Evolutionary conservation across 192 early-diverging fungal genomes (phyloP), one percentile per base, ranked within the genome.

Genomic region (Rhizophagus prolifer): DNA sequence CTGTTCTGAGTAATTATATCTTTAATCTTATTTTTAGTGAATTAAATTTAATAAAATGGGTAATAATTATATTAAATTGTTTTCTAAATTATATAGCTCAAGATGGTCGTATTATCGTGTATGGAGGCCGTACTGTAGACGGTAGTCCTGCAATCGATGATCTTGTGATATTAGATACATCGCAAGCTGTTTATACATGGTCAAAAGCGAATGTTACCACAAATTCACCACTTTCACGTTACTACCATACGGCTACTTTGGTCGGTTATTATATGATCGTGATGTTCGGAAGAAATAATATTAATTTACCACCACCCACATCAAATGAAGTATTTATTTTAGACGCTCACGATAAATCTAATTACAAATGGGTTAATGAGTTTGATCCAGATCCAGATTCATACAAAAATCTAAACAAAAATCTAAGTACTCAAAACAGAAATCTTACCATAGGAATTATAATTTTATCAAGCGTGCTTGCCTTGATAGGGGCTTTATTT

Each of bases 101-200:
- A 21, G 64, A 31, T 31, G 64, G 64, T 66, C 64, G 64, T 36
- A 66, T 66, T 66, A 41, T 66, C 30, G 64, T 66, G 30, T 66
- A 66, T 21, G 34, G 64, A 66, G 31, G 28, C 14, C 30, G 0
- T 0, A 36, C 26, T 66, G 36, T 6, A 6, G 36, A 36, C 8
- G 7, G 36, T 8, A 8, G 6, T 36, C 64, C 31, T 31, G 31
- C 4, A 31, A 6, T 0, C 10, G 64, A 66, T 66, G 28, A 66
- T 21, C 64, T 66, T 66, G 64, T 38, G 19, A 34, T 66, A 21
- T 66, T 66, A 31, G 64, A 66, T 36, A 66, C 64, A 19, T 13
- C 13, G 1, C 16, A 30, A 6, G 0, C 28, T 36, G 4, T 8
- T 66, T 66, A 31, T 66, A 38, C 28, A 21, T 38, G 64, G 64